These are phyloP conservation scores for Protea cynaroides DNA, from an alignment of 164 flowering plant species.

Conservation along the genomic window DNA sequence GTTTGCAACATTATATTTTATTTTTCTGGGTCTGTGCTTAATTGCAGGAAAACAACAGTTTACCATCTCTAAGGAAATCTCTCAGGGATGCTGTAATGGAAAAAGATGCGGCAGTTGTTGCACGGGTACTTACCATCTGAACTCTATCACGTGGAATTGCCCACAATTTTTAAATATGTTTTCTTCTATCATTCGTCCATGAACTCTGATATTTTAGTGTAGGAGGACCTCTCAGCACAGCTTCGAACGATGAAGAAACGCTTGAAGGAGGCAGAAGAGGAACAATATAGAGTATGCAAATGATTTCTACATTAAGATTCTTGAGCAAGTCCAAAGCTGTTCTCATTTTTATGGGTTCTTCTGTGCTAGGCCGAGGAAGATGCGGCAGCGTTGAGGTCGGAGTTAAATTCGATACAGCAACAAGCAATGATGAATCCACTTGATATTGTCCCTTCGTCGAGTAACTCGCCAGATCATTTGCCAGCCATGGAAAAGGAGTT, in stretches of 20 bases:
- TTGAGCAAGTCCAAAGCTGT: neutral
- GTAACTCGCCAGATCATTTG: constrained; percentile 46
- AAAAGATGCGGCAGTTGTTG: constrained; percentile 92
- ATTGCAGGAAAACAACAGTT: constrained; percentile 59
- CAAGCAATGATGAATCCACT: constrained; percentile 49
- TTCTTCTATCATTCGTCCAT: constrained; percentile 9
- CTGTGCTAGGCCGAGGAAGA: constrained; percentile 84
- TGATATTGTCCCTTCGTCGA: constrained; percentile 36
- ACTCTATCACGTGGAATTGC: no score
- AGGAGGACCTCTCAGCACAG: constrained; percentile 96
- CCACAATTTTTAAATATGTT: neutral
- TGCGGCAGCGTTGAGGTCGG: constrained; percentile 85
- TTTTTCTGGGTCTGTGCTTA: neutral
- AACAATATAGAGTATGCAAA: constrained; percentile 77
- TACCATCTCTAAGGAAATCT: constrained; percentile 84
- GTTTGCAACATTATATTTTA: no score
- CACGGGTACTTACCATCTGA: constrained; percentile 46
- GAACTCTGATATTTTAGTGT: constrained; percentile 30
- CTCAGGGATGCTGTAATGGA: constrained; percentile 94
- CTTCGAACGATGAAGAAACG: constrained; percentile 75
- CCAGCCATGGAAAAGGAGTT: constrained; percentile 74
- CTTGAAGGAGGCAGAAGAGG: constrained; percentile 93
- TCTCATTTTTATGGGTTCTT: constrained; percentile 13
- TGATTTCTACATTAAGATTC: constrained; percentile 1
- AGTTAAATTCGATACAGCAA: constrained; percentile 73